phyloP scores from a whole-genome alignment of 306 rosid genomes.

The Vachellia collinsii region DNA sequence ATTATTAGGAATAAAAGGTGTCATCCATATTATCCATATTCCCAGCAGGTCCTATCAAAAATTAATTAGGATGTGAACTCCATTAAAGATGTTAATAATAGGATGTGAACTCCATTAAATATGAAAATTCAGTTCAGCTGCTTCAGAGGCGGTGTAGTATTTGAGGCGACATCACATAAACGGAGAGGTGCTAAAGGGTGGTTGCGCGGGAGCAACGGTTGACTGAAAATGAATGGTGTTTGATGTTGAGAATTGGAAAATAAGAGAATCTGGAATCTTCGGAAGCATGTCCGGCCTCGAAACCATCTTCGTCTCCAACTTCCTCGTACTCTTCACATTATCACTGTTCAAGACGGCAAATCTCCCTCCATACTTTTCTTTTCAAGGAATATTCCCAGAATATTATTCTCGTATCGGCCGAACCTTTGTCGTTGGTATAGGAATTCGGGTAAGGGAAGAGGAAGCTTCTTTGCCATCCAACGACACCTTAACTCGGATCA shows the following conservation, averaged over 20 bases:
- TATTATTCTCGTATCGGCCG: constrained; percentile 17
- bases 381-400: constrained; percentile 31
- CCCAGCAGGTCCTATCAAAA: too few relatives aligned
- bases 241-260: background rate
- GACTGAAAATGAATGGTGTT: background rate
- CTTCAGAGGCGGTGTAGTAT: background rate
- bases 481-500: background rate
- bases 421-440: background rate
- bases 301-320: background rate
- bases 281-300: constrained; percentile 22
- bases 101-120: too few relatives aligned
- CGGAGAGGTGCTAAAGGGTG: background rate
- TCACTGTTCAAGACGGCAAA: constrained; percentile 19
- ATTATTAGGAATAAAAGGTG: too few relatives aligned
- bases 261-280: constrained; percentile 6
- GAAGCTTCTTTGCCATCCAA: constrained; percentile 9
- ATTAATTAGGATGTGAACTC: too few relatives aligned
- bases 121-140: background rate
- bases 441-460: background rate
- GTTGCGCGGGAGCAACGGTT: background rate
- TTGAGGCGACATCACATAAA: background rate
- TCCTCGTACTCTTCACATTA: constrained; percentile 8
- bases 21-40: too few relatives aligned
- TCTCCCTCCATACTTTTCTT: background rate
- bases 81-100: too few relatives aligned